These are phyloP conservation scores for Tolypocladium sp. DNA, from an alignment of 2,329 filamentous ascomycete species.

Conservation along the genomic window DNA sequence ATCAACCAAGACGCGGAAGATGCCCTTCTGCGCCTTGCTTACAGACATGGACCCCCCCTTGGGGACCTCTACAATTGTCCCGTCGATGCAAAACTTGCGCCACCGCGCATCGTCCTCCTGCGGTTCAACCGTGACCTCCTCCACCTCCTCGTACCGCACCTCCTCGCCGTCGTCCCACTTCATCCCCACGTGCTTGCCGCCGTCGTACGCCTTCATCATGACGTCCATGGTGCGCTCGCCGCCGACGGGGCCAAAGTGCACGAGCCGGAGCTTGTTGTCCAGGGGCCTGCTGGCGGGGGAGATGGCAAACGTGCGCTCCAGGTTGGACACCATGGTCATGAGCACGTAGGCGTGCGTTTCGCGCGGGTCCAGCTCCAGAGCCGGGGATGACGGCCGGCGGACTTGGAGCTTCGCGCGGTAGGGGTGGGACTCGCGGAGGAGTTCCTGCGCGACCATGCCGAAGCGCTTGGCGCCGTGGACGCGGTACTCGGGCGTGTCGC, in stretches of 20 bases:
- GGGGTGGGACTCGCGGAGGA: conserved; percentile 48
- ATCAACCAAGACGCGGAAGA: conserved; percentile 36
- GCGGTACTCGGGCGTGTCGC: conserved; percentile 75
- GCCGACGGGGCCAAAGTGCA: conserved; percentile 63
- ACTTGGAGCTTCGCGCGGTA: conserved; percentile 37
- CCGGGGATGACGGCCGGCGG: conserved; percentile 5
- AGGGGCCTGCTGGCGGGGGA: conserved; percentile 64
- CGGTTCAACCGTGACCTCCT: conserved; percentile 57
- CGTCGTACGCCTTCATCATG: conserved; percentile 57
- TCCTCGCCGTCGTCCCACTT: conserved; percentile 43
- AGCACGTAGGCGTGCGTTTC: conserved; percentile 67
- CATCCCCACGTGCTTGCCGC: conserved; percentile 45
- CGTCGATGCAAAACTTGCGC: conserved; percentile 87
- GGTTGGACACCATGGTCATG: conserved; percentile 65
- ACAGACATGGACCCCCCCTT: conserved; percentile 64
- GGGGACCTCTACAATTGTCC: conserved; percentile 71
- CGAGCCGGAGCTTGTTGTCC: conserved; percentile 59
- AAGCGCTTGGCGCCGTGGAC: conserved; percentile 71
- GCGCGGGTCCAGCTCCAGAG: conserved; percentile 18
- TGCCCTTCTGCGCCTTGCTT: conserved; percentile 31
- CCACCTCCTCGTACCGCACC: conserved; percentile 65
- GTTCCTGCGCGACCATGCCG: conserved; percentile 70
- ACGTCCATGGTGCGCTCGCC: conserved; percentile 64
- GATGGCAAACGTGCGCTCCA: conserved; percentile 76
- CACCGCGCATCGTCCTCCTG: conserved; percentile 61